Evolutionary conservation across 495 filamentous ascomycete genomes (phyloP).

Genomic region (Penicillium cataractarum): DNA sequence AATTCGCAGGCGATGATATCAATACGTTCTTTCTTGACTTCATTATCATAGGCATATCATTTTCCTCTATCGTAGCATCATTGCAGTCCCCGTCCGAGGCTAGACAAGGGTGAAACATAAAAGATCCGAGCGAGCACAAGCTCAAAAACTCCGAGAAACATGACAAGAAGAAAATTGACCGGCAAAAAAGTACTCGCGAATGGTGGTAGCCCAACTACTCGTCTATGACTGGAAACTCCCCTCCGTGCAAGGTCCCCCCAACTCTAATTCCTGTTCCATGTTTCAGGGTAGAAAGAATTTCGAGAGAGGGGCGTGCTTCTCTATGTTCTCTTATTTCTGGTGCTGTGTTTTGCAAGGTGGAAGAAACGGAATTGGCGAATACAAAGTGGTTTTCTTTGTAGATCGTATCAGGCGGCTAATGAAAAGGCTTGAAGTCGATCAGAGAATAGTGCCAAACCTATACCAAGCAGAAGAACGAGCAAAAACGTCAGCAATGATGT

Average conservation of each 20-base stretch:
- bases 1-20: not conserved
- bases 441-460: conserved; percentile 59
- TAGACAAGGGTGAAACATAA: conserved; percentile 19
- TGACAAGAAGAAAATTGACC: not conserved
- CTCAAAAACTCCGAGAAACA: conserved; percentile 6
- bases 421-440: conserved; percentile 33
- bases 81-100: conserved; percentile 22
- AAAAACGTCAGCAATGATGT: conserved; percentile 45
- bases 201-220: not conserved
- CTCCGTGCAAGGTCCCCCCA: not conserved
- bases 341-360: conserved; percentile 14
- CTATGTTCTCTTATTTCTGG: conserved; percentile 13
- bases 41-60: conserved; percentile 36
- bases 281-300: not conserved
- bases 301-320: not conserved
- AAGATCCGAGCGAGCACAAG: conserved; percentile 2
- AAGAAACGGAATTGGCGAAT: conserved; percentile 14
- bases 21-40: conserved; percentile 29
- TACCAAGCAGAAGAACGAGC: conserved; percentile 44
- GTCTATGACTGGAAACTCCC: not conserved
- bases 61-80: conserved; percentile 38
- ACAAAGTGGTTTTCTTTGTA: conserved; percentile 15
- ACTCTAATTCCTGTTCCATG: not conserved
- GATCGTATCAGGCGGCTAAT: conserved; percentile 27
- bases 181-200: not conserved